A percentile compares a stretch with the other conserved stretches of the same genome.
Evolutionary conservation across 2,329 filamentous ascomycete genomes (phyloP).

Genomic region (Trichoderma sp.): DNA sequence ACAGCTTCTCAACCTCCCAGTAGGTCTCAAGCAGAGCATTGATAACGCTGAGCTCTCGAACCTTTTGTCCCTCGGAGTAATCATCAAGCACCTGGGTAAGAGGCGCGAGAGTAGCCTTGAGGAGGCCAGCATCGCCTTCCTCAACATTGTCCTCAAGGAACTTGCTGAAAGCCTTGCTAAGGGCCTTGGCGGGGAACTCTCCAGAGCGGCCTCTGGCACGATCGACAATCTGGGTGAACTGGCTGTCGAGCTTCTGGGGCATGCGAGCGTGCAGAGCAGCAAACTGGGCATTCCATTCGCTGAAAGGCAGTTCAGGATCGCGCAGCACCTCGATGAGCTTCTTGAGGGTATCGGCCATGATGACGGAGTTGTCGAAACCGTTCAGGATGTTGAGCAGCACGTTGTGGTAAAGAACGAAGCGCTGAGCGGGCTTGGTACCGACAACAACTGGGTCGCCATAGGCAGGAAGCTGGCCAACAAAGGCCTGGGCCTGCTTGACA

Average conservation of each 20-base stretch:
- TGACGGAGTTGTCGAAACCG: conserved; percentile 95
- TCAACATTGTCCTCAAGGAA: conserved; percentile 86
- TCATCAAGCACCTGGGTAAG: conserved; percentile 73
- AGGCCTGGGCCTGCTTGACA: conserved; percentile 94
- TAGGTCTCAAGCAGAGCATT: conserved; percentile 77
- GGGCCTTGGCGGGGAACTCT: conserved; percentile 89
- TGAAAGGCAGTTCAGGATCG: conserved; percentile 86
- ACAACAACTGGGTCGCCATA: conserved; percentile 83
- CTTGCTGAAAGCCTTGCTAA: conserved; percentile 78
- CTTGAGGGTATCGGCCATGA: conserved; percentile 84
- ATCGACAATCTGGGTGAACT: conserved; percentile 82
- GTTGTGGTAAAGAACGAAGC: conserved; percentile 72
- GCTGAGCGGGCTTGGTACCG: conserved; percentile 88
- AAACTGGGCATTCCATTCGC: conserved; percentile 94
- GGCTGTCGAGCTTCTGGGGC: conserved; percentile 85
- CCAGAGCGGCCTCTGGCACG: conserved; percentile 71
- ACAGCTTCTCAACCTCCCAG: conserved; percentile 78
- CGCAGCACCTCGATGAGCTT: conserved; percentile 88
- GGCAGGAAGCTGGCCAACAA: conserved; percentile 84
- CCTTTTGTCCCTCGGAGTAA: conserved; percentile 86
- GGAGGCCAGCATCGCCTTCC: conserved; percentile 67
- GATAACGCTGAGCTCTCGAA: conserved; percentile 83
- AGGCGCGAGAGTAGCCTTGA: conserved; percentile 72
- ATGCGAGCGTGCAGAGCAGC: conserved; percentile 96
- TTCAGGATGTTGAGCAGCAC: conserved; percentile 84